Evolutionary conservation across 164 flowering plant species (phyloP), one percentile per base, ranked within the genome.

Genomic region (Kingdonia uniflora): DNA sequence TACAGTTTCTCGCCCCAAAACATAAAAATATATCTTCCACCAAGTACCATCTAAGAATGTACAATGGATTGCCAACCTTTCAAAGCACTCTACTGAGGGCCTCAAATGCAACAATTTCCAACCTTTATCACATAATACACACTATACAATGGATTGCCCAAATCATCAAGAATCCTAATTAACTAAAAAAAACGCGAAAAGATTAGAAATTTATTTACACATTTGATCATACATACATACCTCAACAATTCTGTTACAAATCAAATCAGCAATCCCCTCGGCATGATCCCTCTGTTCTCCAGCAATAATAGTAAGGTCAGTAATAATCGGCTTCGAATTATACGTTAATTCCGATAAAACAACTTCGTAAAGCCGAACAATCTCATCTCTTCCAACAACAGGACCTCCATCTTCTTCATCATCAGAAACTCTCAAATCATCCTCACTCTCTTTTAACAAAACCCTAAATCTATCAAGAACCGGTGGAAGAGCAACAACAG

Each of bases 321-420:
- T 94, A 50, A 94, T 94, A 35, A 89, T 75, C 3, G 99, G 99
- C 74, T 94, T 94, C 53, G 90, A 89, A 73, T 94, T 94, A 65
- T 77, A 67, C 1, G 78, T 78, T 29, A 94, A 76, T 24, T 89
- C 95, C 17, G 77, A 67, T 14, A 94, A 49, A 19, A 83, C 55
- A 6, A 65, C 45, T 66, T 86, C 94, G 59, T 94, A 94, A 23
- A 83, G 19, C 51, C 76, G 62, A 15, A 89, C 96, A 25, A 89
- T 59, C 42, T 84, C 99, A 19, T 78, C 91, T 6, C 59, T 55
- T n/a, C 63, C 52, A 19, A 70, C 62, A 20, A 59, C 54, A 19
- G 77, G 48, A 20, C 43, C 67, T 11, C 49, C 77, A 12, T 62
- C 77, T 22, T 47, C 60, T 22, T 47, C 60, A 5, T 68, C 74